Conservation (phyloP, 1,139 yeast species). For the Diutina sp. region DNA sequence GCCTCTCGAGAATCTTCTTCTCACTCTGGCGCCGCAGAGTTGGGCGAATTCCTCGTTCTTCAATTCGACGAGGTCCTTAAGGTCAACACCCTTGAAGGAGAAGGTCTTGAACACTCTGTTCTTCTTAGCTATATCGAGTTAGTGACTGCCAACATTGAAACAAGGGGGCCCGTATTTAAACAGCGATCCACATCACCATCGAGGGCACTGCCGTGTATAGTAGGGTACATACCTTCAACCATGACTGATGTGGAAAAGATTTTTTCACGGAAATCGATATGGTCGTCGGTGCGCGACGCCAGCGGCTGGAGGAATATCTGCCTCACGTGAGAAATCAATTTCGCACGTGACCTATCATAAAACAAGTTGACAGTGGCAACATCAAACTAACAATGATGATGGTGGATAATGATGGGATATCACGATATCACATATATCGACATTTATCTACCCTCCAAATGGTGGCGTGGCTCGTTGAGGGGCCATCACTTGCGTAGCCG, state of each 20-base stretch:
- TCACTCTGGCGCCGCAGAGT: constrained; percentile 96
- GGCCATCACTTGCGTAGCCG: not conserved
- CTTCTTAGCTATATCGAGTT: constrained; percentile 23
- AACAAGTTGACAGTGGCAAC: not conserved
- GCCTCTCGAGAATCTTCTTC: constrained; percentile 99
- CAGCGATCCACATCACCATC: not conserved
- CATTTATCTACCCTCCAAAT: not conserved
- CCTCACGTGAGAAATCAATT: not conserved
- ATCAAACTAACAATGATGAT: not conserved
- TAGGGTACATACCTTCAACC: constrained; percentile 1
- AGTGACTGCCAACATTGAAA: not conserved
- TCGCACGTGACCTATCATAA: not conserved
- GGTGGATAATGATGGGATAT: not conserved
- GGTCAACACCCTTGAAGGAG: constrained; percentile 98
- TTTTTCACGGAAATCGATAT: not conserved
- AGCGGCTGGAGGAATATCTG: not conserved
- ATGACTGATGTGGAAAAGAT: not conserved
- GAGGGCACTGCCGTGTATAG: not conserved
- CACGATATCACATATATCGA: not conserved
- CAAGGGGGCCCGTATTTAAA: not conserved
- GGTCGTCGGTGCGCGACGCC: not conserved
- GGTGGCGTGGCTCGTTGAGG: not conserved
- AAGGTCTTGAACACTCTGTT: constrained; percentile 93
- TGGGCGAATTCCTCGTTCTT: constrained; percentile 95
- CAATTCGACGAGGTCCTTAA: constrained; percentile 87